Percentiles rank a stretch among this genome's conserved stretches.
These are phyloP conservation scores for Talaromyces sp. DNA, from an alignment of 2,329 filamentous ascomycete species.

Conservation along the genomic window DNA sequence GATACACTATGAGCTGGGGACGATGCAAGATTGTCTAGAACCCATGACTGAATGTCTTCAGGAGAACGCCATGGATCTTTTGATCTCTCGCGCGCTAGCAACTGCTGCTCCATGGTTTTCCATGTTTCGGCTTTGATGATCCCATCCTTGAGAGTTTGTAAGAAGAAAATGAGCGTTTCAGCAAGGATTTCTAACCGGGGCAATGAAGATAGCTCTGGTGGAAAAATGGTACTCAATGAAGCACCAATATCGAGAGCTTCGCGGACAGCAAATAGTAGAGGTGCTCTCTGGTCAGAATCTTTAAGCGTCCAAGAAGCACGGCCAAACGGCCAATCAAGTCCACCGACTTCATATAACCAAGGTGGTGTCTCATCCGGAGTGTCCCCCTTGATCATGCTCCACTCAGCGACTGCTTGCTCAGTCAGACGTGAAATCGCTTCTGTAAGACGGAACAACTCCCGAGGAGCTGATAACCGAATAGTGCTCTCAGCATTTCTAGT, in stretches of 20 bases:
- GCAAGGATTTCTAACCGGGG: constrained; percentile 72
- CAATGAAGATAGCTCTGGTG: constrained; percentile 59
- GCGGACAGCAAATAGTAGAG: constrained; percentile 45
- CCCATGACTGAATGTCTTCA: constrained; percentile 57
- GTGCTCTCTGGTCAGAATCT: constrained; percentile 39
- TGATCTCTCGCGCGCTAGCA: constrained; percentile 49
- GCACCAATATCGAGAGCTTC: constrained; percentile 71
- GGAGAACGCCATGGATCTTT: constrained; percentile 46
- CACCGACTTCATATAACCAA: constrained; percentile 50
- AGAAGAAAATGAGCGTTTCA: constrained; percentile 69
- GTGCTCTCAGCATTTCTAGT: constrained; percentile 39
- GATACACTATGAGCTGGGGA: constrained; percentile 79
- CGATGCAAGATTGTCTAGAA: constrained; percentile 71
- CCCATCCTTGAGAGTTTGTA: constrained; percentile 72
- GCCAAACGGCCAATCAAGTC: constrained; percentile 58
- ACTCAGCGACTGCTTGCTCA: constrained; percentile 59
- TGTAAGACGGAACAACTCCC: constrained; percentile 84
- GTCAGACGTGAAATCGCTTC: constrained; percentile 66
- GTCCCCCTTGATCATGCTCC: constrained; percentile 54
- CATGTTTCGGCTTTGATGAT: constrained; percentile 70
- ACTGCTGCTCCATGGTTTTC: constrained; percentile 61
- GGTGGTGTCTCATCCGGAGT: constrained; percentile 40
- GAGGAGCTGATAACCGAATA: constrained; percentile 70
- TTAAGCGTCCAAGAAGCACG: constrained; percentile 48
- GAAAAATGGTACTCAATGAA: constrained; percentile 59